phyloP scores from a whole-genome alignment of 225 moss, liverwort and hornwort species.

The Polytrichum formosum region DNA sequence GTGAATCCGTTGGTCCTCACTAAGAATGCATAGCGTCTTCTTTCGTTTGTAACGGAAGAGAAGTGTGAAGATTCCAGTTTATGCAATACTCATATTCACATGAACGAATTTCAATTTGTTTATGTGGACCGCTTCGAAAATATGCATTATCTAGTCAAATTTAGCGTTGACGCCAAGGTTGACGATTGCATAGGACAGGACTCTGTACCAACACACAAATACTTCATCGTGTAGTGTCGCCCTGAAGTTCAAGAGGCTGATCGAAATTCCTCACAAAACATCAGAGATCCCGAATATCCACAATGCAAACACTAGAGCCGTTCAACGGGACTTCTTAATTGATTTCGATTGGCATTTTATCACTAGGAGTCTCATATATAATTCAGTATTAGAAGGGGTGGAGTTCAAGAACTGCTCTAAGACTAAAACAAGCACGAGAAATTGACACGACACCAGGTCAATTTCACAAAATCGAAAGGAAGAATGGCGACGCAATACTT shows the following conservation, averaged over 20 bases:
- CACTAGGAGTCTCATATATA: no score
- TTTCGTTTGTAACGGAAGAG: no score
- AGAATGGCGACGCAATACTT: slow-evolving; percentile 12
- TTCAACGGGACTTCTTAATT: background rate
- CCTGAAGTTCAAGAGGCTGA: no score
- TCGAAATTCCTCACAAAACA: no score
- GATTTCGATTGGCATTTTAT: no score
- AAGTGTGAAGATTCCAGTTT: no score
- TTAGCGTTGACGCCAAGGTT: background rate
- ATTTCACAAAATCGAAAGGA: background rate
- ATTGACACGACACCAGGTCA: background rate
- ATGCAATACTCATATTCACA: no score
- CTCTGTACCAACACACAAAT: background rate
- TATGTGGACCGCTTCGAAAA: background rate
- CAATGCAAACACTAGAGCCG: background rate
- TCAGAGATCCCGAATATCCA: no score
- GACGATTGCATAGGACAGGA: background rate
- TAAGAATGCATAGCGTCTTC: no score
- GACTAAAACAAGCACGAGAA: slow-evolving; percentile 1
- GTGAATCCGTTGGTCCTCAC: no score
- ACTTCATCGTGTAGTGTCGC: background rate
- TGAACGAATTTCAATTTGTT: no score
- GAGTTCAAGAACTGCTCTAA: slow-evolving; percentile 9
- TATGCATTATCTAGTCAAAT: background rate
- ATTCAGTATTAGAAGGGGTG: background rate